Conservation (phyloP, 805 yeast genomes). For the Sugiyamaella marilandica region DNA sequence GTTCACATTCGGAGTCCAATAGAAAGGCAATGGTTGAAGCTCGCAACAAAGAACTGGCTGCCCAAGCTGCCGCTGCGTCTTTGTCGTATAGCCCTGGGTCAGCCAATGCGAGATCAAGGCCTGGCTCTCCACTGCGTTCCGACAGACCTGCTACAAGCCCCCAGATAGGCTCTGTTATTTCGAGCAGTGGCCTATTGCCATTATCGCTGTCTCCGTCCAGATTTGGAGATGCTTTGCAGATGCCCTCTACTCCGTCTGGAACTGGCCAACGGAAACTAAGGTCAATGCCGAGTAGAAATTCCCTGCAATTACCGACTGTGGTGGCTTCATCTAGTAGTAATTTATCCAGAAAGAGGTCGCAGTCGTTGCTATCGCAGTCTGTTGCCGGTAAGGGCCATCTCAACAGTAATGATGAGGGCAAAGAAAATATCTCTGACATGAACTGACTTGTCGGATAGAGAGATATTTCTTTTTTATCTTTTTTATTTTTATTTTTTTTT, state of each 20-base stretch:
- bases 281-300: not conserved
- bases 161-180: not conserved
- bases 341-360: not conserved
- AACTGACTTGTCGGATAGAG: too few species aligned
- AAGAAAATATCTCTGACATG: too few species aligned
- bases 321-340: not conserved
- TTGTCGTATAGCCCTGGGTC: not conserved
- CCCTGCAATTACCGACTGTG: constrained; percentile 2
- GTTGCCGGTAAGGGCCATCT: too few species aligned
- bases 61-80: not conserved
- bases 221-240: not conserved
- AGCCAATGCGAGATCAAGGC: not conserved
- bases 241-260: not conserved
- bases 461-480: too few species aligned
- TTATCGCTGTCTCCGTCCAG: constrained; percentile 22
- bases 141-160: not conserved
- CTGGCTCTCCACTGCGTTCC: constrained; percentile 6
- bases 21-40: constrained; percentile 23
- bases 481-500: too few species aligned
- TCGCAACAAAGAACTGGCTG: constrained; percentile 20
- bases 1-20: constrained; percentile 23
- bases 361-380: not conserved
- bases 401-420: too few species aligned
- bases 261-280: not conserved
- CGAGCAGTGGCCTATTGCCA: constrained; percentile 20